Evolutionary conservation across 2,329 filamentous ascomycete species (phyloP).

Genomic region (Cordyceps javanica): DNA sequence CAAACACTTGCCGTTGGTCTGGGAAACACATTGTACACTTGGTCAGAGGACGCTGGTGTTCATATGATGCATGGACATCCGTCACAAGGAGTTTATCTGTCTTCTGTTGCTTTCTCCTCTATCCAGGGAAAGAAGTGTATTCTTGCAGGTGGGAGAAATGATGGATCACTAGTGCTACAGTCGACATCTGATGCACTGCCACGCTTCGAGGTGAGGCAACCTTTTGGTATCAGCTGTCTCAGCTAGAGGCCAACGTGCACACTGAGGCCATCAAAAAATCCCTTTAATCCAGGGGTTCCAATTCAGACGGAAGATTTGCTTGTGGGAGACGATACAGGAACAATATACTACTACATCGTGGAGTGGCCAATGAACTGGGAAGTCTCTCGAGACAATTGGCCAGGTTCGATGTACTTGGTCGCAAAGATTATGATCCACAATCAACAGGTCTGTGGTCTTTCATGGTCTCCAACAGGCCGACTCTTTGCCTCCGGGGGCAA

Average conservation of each 20-base stretch:
- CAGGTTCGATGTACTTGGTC: conserved; percentile 70
- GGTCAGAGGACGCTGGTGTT: conserved; percentile 73
- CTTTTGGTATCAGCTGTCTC: conserved; percentile 68
- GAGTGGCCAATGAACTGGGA: conserved; percentile 72
- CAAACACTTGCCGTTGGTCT: conserved; percentile 80
- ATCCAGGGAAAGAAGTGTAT: conserved; percentile 67
- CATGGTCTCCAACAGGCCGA: conserved; percentile 72
- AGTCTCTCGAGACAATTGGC: conserved; percentile 61
- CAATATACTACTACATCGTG: conserved; percentile 80
- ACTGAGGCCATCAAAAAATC: conserved; percentile 45
- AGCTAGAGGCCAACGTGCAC: conserved; percentile 67
- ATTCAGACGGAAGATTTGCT: conserved; percentile 76
- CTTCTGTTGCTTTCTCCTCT: conserved; percentile 87
- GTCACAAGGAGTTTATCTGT: conserved; percentile 50
- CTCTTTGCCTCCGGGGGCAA: conserved; percentile 86
- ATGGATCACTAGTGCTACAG: conserved; percentile 71
- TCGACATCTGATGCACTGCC: conserved; percentile 64
- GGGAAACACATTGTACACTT: conserved; percentile 73
- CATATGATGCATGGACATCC: conserved; percentile 33
- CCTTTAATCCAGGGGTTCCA: conserved; percentile 36
- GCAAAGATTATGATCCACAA: conserved; percentile 71
- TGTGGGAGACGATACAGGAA: conserved; percentile 77
- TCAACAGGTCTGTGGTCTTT: conserved; percentile 89
- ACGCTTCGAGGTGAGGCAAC: conserved; percentile 70
- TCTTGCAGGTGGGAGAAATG: conserved; percentile 75